Evolutionary conservation across 2,329 filamentous ascomycete species (phyloP).

Genomic region (Aspergillus piperis): DNA sequence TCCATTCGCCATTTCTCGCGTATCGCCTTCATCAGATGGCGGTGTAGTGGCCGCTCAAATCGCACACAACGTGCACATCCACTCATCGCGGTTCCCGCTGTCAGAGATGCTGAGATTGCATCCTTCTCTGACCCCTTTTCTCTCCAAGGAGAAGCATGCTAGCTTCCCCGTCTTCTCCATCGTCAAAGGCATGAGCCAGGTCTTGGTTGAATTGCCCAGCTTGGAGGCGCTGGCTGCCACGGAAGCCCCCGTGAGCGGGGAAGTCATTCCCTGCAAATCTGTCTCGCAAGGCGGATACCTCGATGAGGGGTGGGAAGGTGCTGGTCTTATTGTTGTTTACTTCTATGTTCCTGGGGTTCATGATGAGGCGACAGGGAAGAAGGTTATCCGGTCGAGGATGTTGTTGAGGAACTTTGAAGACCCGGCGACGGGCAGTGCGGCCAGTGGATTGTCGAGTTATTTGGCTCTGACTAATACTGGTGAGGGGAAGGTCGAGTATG

Average conservation of each 20-base stretch:
- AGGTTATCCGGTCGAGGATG: slow-evolving; percentile 36
- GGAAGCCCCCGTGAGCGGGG: slow-evolving; percentile 26
- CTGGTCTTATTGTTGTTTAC: slow-evolving; percentile 34
- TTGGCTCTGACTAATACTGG: slow-evolving; percentile 51
- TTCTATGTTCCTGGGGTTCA: slow-evolving; percentile 47
- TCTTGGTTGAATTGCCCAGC: slow-evolving; percentile 63
- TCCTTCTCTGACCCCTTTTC: slow-evolving; percentile 27
- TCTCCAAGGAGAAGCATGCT: slow-evolving; percentile 2
- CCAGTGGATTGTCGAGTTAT: slow-evolving; percentile 58
- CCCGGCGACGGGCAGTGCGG: slow-evolving; percentile 57
- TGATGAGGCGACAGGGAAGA: slow-evolving; percentile 57
- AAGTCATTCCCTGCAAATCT: slow-evolving; percentile 20
- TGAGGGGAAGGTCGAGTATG: slow-evolving; percentile 42
- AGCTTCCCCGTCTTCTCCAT: slow-evolving; percentile 40
- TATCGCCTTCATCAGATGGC: background rate
- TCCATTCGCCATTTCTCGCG: slow-evolving; percentile 50
- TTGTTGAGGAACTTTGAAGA: slow-evolving; percentile 33
- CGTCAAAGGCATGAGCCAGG: slow-evolving; percentile 54
- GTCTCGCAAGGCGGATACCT: slow-evolving; percentile 22
- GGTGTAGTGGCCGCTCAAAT: slow-evolving; percentile 33
- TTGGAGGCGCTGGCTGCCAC: slow-evolving; percentile 58
- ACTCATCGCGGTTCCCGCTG: slow-evolving; percentile 29
- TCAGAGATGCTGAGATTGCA: slow-evolving; percentile 30
- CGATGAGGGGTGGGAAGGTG: slow-evolving; percentile 35
- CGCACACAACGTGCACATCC: slow-evolving; percentile 40